These are phyloP conservation scores for Aspergillus sp. DNA, from an alignment of 2,329 filamentous ascomycete genomes.

Conservation along the genomic window DNA sequence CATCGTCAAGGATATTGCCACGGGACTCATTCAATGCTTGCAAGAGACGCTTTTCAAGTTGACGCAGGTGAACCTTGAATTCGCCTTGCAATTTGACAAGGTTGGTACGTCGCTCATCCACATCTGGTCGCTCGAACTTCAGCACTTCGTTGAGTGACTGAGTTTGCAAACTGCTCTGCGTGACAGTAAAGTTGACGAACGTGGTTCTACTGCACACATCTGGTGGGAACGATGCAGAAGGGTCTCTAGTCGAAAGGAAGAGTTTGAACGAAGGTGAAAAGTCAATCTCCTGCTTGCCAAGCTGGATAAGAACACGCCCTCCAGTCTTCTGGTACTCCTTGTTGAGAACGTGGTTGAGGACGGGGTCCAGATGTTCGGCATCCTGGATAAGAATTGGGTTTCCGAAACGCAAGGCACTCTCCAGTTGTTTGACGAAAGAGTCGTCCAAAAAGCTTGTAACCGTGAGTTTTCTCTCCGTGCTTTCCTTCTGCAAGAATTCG, in stretches of 20 bases:
- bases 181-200: constrained; percentile 99
- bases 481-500: constrained; percentile 92
- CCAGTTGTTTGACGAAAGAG: constrained; percentile 95
- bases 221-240: constrained; percentile 89
- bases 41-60: constrained; percentile 87
- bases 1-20: constrained; percentile 96
- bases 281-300: constrained; percentile 98
- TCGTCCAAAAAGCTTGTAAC: constrained; percentile 98
- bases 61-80: constrained; percentile 95
- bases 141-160: constrained; percentile 96
- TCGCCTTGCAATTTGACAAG: constrained; percentile 98
- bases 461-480: constrained; percentile 86
- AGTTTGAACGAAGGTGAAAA: constrained; percentile 96
- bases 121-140: constrained; percentile 94
- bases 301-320: constrained; percentile 94
- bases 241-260: constrained; percentile 91
- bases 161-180: constrained; percentile 96
- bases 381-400: constrained; percentile 99
- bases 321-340: constrained; percentile 99
- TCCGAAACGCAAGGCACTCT: constrained; percentile 93
- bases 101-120: constrained; percentile 92
- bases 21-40: constrained; percentile 96
- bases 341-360: constrained; percentile 97
- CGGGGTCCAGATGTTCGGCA: constrained; percentile 92
- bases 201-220: constrained; percentile 98